phyloP scores from a whole-genome alignment of 2,329 filamentous ascomycete species.

The Aspergillus sp. region DNA sequence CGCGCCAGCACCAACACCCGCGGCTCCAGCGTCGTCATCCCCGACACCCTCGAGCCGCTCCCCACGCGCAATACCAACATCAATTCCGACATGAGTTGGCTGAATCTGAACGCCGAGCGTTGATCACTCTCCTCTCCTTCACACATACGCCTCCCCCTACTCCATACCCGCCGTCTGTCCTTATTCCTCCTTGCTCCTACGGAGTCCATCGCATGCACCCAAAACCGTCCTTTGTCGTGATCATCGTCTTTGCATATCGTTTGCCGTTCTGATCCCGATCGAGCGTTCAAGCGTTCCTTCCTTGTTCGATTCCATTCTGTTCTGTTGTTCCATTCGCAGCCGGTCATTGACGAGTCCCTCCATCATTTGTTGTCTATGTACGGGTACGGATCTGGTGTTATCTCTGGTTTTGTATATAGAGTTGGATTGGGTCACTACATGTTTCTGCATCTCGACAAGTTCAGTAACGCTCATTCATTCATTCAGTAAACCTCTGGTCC shows the following conservation, averaged over 20 bases:
- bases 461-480: too few relatives aligned
- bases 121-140: slow-evolving; percentile 6
- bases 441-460: too few relatives aligned
- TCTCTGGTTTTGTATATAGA: not conserved
- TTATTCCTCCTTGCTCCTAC: not conserved
- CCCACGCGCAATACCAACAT: slow-evolving; percentile 20
- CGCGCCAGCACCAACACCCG: slow-evolving; percentile 21
- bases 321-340: not conserved
- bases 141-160: not conserved
- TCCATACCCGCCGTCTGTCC: not conserved
- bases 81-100: slow-evolving; percentile 46
- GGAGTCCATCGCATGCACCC: slow-evolving; percentile 6
- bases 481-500: too few relatives aligned
- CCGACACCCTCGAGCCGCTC: slow-evolving; percentile 25
- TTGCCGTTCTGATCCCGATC: slow-evolving; percentile 4
- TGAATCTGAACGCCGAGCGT: slow-evolving; percentile 37
- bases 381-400: not conserved
- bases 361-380: not conserved
- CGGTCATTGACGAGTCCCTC: not conserved
- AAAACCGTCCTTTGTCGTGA: slow-evolving; percentile 1
- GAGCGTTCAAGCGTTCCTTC: slow-evolving; percentile 12
- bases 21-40: slow-evolving; percentile 35
- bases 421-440: not conserved
- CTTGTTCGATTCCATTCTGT: not conserved
- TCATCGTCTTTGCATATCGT: slow-evolving; percentile 7